phyloP scores from a whole-genome alignment of 768 basidiomycete genomes.

The Crassisporium funariophilum region DNA sequence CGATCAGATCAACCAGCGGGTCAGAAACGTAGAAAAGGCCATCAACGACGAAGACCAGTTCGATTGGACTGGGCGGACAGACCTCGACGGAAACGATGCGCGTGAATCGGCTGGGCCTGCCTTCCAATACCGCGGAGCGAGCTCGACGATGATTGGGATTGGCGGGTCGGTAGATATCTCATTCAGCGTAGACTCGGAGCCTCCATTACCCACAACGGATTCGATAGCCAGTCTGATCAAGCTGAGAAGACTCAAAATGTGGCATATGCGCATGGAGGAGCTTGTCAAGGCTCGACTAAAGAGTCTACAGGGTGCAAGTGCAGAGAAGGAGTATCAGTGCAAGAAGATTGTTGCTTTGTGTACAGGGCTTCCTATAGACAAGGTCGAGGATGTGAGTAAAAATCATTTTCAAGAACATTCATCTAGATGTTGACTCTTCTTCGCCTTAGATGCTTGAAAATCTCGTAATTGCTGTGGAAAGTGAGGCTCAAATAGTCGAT shows the following conservation, averaged over 20 bases:
- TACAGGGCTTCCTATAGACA: conserved; percentile 82
- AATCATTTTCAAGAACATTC: background rate
- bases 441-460: conserved; percentile 83
- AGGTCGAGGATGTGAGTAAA: conserved; percentile 82
- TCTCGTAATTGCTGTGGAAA: conserved; percentile 85
- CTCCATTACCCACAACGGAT: conserved; percentile 65
- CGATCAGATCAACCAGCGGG: conserved; percentile 78
- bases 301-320: conserved; percentile 74
- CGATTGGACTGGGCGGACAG: conserved; percentile 85
- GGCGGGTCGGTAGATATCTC: conserved; percentile 66
- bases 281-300: conserved; percentile 71
- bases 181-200: conserved; percentile 70
- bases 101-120: conserved; percentile 53
- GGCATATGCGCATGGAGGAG: conserved; percentile 81
- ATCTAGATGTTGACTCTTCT: conserved; percentile 15
- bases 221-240: conserved; percentile 62
- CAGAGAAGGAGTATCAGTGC: conserved; percentile 90
- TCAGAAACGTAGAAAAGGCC: conserved; percentile 83
- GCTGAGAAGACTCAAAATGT: conserved; percentile 75
- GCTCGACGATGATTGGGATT: conserved; percentile 66
- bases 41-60: conserved; percentile 77
- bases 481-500: conserved; percentile 80
- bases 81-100: conserved; percentile 42
- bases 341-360: conserved; percentile 90
- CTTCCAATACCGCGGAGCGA: conserved; percentile 70